phyloP scores from a whole-genome alignment of 306 rosid species.

The Vachellia pachyceras region DNA sequence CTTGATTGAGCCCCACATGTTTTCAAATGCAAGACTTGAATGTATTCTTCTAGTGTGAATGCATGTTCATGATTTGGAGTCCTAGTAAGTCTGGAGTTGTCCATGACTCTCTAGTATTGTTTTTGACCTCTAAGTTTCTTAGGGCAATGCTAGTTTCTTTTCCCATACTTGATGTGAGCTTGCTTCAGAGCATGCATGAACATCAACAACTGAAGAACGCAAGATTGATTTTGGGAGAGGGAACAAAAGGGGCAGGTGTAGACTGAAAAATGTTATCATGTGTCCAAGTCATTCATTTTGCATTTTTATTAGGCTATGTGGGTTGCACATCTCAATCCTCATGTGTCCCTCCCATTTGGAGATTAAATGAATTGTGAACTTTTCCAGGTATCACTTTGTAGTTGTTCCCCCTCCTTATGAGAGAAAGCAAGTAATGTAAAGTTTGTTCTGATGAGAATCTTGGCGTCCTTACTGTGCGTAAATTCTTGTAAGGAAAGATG shows the following conservation, averaged over 20 bases:
- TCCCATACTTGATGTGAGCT: constrained; percentile 33
- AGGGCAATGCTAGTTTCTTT: constrained; percentile 32
- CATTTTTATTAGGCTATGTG: not conserved
- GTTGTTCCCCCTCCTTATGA: not conserved
- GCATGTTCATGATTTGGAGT: constrained; percentile 33
- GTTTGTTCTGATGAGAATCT: not conserved
- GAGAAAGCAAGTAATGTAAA: not conserved
- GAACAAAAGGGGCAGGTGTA: not conserved
- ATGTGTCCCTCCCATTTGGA: not conserved
- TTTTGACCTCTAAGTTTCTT: constrained; percentile 11
- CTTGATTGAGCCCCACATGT: not conserved
- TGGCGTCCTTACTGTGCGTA: not conserved
- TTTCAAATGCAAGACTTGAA: constrained; percentile 1
- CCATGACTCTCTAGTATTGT: constrained; percentile 32
- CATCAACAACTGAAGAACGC: not conserved
- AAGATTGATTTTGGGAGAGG: not conserved
- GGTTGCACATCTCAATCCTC: not conserved
- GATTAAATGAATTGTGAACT: not conserved
- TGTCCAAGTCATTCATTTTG: not conserved
- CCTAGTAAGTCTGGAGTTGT: constrained; percentile 29
- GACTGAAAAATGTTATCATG: not conserved
- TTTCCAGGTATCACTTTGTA: too few species aligned
- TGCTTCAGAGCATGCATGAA: constrained; percentile 11
- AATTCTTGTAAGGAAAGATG: not conserved
- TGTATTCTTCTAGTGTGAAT: constrained; percentile 5